These are phyloP conservation scores for Malus asiatica DNA, from an alignment of 306 rosid species.

Conservation along the genomic window DNA sequence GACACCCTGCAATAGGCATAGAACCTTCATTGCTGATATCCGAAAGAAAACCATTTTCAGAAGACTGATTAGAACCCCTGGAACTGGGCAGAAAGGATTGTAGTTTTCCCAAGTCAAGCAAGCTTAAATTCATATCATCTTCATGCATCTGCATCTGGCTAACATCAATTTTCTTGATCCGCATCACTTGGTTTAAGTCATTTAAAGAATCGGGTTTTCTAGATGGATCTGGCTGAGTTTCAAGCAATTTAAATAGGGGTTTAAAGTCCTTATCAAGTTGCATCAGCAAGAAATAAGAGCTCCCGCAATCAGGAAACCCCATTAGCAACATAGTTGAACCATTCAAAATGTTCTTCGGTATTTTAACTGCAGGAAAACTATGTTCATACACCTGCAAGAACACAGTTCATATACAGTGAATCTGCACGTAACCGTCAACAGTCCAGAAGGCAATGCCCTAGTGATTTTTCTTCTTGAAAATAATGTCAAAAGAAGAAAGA, in stretches of 20 bases:
- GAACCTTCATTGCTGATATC: slow-evolving; percentile 51
- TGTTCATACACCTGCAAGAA: slow-evolving; percentile 76
- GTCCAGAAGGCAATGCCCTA: not conserved
- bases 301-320: slow-evolving; percentile 96
- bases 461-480: not conserved
- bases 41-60: slow-evolving; percentile 49
- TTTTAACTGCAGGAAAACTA: slow-evolving; percentile 61
- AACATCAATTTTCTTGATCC: slow-evolving; percentile 65
- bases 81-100: slow-evolving; percentile 39
- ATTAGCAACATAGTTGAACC: slow-evolving; percentile 72
- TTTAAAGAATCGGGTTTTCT: slow-evolving; percentile 52
- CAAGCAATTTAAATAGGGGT: slow-evolving; percentile 82
- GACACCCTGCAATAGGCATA: slow-evolving; percentile 49
- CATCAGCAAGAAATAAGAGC: slow-evolving; percentile 76
- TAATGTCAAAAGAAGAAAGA: not conserved
- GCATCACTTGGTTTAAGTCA: slow-evolving; percentile 56
- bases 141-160: slow-evolving; percentile 82
- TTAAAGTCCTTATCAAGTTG: slow-evolving; percentile 89
- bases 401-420: slow-evolving; percentile 4
- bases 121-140: slow-evolving; percentile 81
- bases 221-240: slow-evolving; percentile 56
- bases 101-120: slow-evolving; percentile 69
- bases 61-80: slow-evolving; percentile 40
- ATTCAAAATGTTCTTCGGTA: slow-evolving; percentile 60
- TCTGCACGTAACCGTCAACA: not conserved